Evolutionary conservation across 257 asterid species (phyloP).

Genomic region (Plectranthus barbatus): DNA sequence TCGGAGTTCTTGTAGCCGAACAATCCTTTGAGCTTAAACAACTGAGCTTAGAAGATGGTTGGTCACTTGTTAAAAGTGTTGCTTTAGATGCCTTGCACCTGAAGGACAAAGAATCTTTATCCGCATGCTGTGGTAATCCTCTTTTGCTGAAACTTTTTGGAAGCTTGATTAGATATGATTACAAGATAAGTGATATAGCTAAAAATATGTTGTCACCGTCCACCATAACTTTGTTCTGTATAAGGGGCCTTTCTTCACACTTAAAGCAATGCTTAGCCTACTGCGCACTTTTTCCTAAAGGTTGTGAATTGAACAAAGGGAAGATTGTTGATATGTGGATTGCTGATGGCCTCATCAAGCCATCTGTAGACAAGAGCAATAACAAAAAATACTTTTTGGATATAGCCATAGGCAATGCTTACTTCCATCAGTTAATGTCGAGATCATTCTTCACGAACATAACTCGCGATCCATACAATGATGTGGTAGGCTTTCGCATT

Average conservation of each 20-base stretch:
- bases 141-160: background rate
- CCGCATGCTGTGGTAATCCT: background rate
- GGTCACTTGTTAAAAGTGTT: no score
- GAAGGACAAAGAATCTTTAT: no score
- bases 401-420: background rate
- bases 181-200: background rate
- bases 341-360: constrained; percentile 6
- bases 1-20: background rate
- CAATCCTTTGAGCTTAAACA: background rate
- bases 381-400: no score
- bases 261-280: constrained; percentile 5
- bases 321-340: constrained; percentile 5
- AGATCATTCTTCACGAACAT: constrained; percentile 8
- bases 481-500: background rate
- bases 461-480: background rate
- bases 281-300: background rate
- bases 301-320: background rate
- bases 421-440: constrained; percentile 2
- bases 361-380: no score
- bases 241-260: constrained; percentile 1
- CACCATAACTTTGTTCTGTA: constrained; percentile 3
- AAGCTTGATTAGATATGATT: background rate
- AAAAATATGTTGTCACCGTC: no score
- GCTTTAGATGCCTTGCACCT: background rate
- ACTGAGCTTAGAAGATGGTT: no score